phyloP scores from a whole-genome alignment of 2,329 filamentous ascomycete genomes.

The Cladophialophora immunda region DNA sequence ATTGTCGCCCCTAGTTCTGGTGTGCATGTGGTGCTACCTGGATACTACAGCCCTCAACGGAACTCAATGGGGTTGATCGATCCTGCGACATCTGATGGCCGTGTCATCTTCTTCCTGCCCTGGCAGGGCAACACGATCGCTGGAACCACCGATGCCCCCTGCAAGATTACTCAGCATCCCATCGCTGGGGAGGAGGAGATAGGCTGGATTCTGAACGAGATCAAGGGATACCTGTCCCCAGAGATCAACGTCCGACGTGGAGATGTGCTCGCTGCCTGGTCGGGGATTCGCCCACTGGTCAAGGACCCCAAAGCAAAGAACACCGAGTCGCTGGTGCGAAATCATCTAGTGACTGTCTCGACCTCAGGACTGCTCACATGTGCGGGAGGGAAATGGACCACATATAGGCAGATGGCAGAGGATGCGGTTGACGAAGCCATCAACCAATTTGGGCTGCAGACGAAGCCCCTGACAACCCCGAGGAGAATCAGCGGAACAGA shows the following conservation, averaged over 20 bases:
- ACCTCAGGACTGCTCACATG: conserved; percentile 81
- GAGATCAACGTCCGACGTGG: conserved; percentile 85
- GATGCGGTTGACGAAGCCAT: conserved; percentile 78
- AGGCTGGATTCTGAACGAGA: conserved; percentile 85
- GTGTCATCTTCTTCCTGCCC: conserved; percentile 91
- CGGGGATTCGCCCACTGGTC: conserved; percentile 84
- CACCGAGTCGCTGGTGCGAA: conserved; percentile 86
- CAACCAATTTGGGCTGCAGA: conserved; percentile 39
- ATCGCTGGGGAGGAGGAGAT: conserved; percentile 84
- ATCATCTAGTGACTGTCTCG: conserved; percentile 84
- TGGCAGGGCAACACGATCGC: conserved; percentile 95
- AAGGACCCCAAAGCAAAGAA: conserved; percentile 86
- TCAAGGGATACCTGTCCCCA: conserved; percentile 80
- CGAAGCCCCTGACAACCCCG: conserved; percentile 34
- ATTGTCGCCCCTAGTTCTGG: conserved; percentile 88
- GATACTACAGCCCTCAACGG: conserved; percentile 78
- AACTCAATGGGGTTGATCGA: conserved; percentile 86
- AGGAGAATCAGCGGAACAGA: conserved; percentile 41
- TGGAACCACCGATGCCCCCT: conserved; percentile 83
- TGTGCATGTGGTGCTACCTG: conserved; percentile 85
- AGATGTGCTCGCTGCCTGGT: conserved; percentile 91
- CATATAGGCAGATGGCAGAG: conserved; percentile 91
- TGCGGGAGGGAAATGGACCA: conserved; percentile 91
- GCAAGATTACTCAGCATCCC: conserved; percentile 75
- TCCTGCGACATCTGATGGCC: conserved; percentile 83